Conservation (phyloP, 73 alveolate species). For the Paramecium octaurelia region DNA sequence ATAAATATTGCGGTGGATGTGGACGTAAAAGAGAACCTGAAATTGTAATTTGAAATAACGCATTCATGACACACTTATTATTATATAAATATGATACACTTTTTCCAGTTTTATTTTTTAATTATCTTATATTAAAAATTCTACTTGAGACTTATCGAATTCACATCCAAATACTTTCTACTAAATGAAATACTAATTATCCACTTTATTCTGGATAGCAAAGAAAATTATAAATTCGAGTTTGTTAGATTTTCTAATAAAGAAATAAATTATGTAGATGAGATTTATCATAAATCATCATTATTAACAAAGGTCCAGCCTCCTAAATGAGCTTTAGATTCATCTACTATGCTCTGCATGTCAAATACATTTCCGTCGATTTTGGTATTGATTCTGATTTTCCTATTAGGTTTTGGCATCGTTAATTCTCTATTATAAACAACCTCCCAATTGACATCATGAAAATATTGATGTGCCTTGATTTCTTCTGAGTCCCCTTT, state of each 20-base stretch:
- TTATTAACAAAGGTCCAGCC: constrained; percentile 63
- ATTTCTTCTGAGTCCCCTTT: constrained; percentile 89
- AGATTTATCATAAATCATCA: constrained; percentile 21
- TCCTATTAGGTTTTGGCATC: constrained; percentile 55
- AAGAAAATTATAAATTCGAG: not conserved
- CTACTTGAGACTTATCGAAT: not conserved
- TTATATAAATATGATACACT: not conserved
- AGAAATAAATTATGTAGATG: not conserved
- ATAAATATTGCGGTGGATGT: constrained; percentile 49
- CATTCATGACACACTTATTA: not conserved
- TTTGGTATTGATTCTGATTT: constrained; percentile 52
- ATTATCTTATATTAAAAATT: not conserved
- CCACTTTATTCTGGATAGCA: constrained; percentile 10
- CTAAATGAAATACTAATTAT: not conserved
- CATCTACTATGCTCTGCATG: constrained; percentile 42
- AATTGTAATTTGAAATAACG: not conserved
- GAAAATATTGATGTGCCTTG: constrained; percentile 82
- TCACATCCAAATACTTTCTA: not conserved
- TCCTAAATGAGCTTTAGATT: constrained; percentile 44
- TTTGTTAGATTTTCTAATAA: not conserved
- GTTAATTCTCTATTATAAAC: constrained; percentile 60
- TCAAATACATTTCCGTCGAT: constrained; percentile 59
- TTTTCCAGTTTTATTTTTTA: not conserved
- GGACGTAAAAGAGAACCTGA: constrained; percentile 44
- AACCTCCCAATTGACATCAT: constrained; percentile 80